These are phyloP conservation scores for Fusarium veterinarium DNA, from an alignment of 2,329 filamentous ascomycete species.

Conservation along the genomic window DNA sequence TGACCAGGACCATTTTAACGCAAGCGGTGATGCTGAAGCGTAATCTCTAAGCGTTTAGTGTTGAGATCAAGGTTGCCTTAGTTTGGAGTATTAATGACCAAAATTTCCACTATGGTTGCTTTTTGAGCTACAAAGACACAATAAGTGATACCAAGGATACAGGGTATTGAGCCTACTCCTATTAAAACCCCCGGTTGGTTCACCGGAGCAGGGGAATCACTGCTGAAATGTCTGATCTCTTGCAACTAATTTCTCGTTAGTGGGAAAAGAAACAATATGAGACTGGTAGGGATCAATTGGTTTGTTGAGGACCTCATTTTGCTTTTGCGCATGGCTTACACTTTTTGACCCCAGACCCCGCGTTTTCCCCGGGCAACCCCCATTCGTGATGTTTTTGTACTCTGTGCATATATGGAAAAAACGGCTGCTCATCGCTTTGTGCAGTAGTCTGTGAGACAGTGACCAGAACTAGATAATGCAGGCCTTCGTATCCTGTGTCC, in stretches of 20 bases:
- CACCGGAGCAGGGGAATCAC: neutral
- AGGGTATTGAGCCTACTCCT: neutral
- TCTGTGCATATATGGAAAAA: neutral
- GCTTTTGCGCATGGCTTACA: conserved; percentile 1
- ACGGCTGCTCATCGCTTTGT: neutral
- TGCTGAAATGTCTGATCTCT: neutral
- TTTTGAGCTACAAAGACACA: neutral
- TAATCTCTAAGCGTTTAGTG: neutral
- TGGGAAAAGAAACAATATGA: neutral
- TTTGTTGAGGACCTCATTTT: conserved; percentile 1
- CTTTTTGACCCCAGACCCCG: conserved; percentile 30
- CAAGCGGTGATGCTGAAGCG: conserved; percentile 1
- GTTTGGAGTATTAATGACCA: neutral
- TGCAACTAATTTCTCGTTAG: neutral
- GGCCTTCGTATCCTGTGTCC: neutral
- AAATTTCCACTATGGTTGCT: neutral
- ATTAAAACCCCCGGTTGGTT: neutral
- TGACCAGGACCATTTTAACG: neutral
- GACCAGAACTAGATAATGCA: neutral
- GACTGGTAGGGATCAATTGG: neutral
- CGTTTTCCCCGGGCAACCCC: conserved; percentile 6
- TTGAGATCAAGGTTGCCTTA: neutral
- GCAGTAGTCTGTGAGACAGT: neutral
- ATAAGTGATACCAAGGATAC: neutral
- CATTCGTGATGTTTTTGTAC: neutral